A percentile compares a stretch with the other conserved stretches of the same genome.
Conservation (phyloP, 192 early-diverging fungal genomes). For the Umbelopsis vinacea region DNA sequence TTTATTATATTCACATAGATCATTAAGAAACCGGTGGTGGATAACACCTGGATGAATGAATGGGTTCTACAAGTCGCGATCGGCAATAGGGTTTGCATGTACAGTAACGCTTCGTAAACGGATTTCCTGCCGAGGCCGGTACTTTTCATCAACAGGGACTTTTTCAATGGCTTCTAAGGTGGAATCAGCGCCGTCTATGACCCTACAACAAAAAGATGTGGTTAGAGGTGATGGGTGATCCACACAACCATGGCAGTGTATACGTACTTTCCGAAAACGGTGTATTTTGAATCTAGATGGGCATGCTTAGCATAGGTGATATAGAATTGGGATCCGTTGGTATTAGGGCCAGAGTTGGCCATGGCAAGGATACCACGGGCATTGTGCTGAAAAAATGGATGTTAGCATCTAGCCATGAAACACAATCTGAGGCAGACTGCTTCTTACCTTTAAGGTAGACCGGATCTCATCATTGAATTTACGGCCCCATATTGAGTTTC, state of each 20-base stretch:
- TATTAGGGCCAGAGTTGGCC: constrained; percentile 91
- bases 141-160: constrained; percentile 82
- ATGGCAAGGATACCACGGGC: constrained; percentile 87
- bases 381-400: constrained; percentile 66
- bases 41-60: not conserved
- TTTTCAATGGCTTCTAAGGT: constrained; percentile 87
- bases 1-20: not conserved
- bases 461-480: constrained; percentile 85
- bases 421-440: too few species aligned
- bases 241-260: too few species aligned
- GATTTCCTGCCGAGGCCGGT: constrained; percentile 79
- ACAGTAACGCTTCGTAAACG: constrained; percentile 79
- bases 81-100: constrained; percentile 95
- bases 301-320: constrained; percentile 89
- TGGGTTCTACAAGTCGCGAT: constrained; percentile 45
- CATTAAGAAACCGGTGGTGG: not conserved
- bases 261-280: constrained; percentile 86
- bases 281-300: constrained; percentile 90
- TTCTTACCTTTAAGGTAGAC: constrained; percentile 69
- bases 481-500: constrained; percentile 83
- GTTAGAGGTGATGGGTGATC: too few species aligned
- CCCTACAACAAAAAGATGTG: constrained; percentile 44
- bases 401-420: not conserved
- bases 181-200: constrained; percentile 85
- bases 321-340: constrained; percentile 91